Conservation (phyloP, 2,329 filamentous ascomycete genomes). For the Xenoacremonium recifei region DNA sequence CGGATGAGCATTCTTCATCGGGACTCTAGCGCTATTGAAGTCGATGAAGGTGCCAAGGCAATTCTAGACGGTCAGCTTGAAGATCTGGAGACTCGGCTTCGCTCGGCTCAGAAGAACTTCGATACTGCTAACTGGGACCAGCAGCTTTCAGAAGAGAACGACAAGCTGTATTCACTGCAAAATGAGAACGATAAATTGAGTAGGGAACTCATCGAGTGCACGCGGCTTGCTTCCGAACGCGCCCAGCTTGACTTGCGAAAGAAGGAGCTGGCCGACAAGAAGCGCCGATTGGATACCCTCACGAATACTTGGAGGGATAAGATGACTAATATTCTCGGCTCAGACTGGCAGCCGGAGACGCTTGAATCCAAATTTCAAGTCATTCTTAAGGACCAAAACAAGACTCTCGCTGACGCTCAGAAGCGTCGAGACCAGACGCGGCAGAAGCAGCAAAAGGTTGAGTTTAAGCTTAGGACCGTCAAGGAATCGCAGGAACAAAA, state of each 20-base stretch:
- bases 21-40: slow-evolving; percentile 68
- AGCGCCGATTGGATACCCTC: slow-evolving; percentile 75
- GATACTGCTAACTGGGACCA: slow-evolving; percentile 66
- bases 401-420: slow-evolving; percentile 62
- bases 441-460: slow-evolving; percentile 73
- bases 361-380: slow-evolving; percentile 71
- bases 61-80: slow-evolving; percentile 71
- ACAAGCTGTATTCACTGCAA: slow-evolving; percentile 67
- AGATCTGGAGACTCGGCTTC: slow-evolving; percentile 64
- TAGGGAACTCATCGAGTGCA: slow-evolving; percentile 80
- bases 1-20: slow-evolving; percentile 65
- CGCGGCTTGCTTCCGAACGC: slow-evolving; percentile 74
- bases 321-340: slow-evolving; percentile 62
- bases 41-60: slow-evolving; percentile 83
- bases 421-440: slow-evolving; percentile 67
- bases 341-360: slow-evolving; percentile 65
- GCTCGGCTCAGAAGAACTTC: slow-evolving; percentile 61
- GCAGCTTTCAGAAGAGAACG: slow-evolving; percentile 65
- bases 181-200: slow-evolving; percentile 70
- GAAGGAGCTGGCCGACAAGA: slow-evolving; percentile 73
- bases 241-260: slow-evolving; percentile 82
- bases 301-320: slow-evolving; percentile 70
- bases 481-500: slow-evolving; percentile 65
- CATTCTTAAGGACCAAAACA: slow-evolving; percentile 55
- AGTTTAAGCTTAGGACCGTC: slow-evolving; percentile 66